Base-by-base conservation (phyloP, 2,329 filamentous ascomycete genomes). In the Botrytis tulipae region DNA sequence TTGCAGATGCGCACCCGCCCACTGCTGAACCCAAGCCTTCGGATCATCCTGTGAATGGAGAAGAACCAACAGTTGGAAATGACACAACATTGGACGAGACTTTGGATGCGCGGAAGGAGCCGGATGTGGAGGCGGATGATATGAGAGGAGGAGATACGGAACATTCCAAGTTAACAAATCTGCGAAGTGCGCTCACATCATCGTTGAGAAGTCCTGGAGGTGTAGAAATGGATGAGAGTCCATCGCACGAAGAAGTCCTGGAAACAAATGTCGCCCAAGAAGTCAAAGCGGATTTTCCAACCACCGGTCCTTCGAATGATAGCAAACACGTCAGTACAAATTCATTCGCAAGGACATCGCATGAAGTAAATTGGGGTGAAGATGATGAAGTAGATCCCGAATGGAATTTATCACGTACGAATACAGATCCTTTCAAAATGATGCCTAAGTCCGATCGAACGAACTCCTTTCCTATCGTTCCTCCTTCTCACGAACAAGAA, bases 321-420 rank as follows among this genome's bases (percentile, higher is more conserved):
- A 83, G 85, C 40, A 88, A 89, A 76, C 89, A 91, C 79, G 81
- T 85, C 16, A 91, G 88, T 80, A 89, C 86, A 66, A 85, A 87
- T 79, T 91, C 90, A 0, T 91, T 91, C 81, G 85, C 89, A 18
- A 86, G 89, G 51, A 91, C 90, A 20, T 87, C 89, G 18, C 86
- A 90, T 73, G 88, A 90, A 71, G 83, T 90, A 37, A 89, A 84
- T 79, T 90, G 88, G 82, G 85, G 84, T 73, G 87, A 88, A 57
- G 89, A 89, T 35, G 84, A 87, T 72, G 88, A 90, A 35, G 79
- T 80, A 5, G 80, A 81, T 60, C 75, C 82, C n/a, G 88, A 90
- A 75, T 90, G 87, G 86, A 86, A 82, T 68, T 78, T 88, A 1
- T 82, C 85, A 20, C 85, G 85, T 72, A 83, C 84, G 44, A 84